A percentile compares a stretch with the other conserved stretches of the same genome.
These are phyloP conservation scores for Plasmopara viticola DNA, from an alignment of 352 stramenopile species.

Conservation along the genomic window DNA sequence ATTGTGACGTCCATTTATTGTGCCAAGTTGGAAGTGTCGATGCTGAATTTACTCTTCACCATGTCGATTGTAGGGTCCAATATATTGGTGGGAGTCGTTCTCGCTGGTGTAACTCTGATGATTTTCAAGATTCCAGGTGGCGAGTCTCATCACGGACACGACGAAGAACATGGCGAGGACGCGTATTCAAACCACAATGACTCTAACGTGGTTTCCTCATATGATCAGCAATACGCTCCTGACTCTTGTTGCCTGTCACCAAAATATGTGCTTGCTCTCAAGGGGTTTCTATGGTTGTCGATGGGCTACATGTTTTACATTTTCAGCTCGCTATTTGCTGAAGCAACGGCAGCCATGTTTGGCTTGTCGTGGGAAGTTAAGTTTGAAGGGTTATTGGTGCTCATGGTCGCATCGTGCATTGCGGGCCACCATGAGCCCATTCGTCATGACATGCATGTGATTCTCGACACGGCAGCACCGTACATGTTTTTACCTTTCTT, in stretches of 20 bases:
- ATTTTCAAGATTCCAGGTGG: slow-evolving; percentile 56
- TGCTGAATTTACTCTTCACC: slow-evolving; percentile 50
- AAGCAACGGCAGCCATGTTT: slow-evolving; percentile 38
- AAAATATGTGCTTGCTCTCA: slow-evolving; percentile 35
- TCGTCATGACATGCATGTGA: slow-evolving; percentile 70
- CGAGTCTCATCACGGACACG: slow-evolving; percentile 3
- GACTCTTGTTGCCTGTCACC: slow-evolving; percentile 13
- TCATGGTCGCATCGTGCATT: slow-evolving; percentile 61
- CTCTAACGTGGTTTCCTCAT: slow-evolving; percentile 17
- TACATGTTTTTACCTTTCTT: slow-evolving; percentile 77
- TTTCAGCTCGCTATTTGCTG: slow-evolving; percentile 35
- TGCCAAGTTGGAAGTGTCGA: slow-evolving; percentile 45
- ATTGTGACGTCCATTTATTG: slow-evolving; percentile 63
- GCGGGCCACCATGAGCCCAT: slow-evolving; percentile 50
- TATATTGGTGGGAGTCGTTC: slow-evolving; percentile 35
- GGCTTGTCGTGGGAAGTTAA: slow-evolving; percentile 64
- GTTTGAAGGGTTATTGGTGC: slow-evolving; percentile 55
- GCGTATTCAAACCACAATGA: slow-evolving; percentile 28
- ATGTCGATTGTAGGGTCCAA: slow-evolving; percentile 49
- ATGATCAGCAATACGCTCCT: slow-evolving; percentile 30
- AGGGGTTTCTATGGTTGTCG: slow-evolving; percentile 61
- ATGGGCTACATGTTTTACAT: slow-evolving; percentile 62
- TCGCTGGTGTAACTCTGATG: slow-evolving; percentile 38
- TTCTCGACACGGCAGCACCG: slow-evolving; percentile 51
- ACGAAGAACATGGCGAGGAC: slow-evolving; percentile 6